These are phyloP conservation scores for Serendipita sp. DNA, from an alignment of 768 basidiomycete genomes.

Conservation along the genomic window DNA sequence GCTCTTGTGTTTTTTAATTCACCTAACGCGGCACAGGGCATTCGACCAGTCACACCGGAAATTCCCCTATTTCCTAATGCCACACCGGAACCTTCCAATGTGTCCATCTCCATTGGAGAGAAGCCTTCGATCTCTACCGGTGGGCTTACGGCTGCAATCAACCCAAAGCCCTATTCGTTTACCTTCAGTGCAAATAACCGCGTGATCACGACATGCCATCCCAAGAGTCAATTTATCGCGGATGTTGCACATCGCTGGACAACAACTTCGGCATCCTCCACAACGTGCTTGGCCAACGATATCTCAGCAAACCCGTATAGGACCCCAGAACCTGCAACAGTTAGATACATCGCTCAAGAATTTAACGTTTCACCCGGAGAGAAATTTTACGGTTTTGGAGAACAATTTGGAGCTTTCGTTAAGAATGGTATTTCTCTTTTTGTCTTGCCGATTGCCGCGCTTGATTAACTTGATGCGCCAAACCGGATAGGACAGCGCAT, in stretches of 20 bases:
- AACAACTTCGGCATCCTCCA: conserved; percentile 24
- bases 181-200: conserved; percentile 20
- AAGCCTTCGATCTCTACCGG: conserved; percentile 27
- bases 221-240: conserved; percentile 12
- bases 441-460: neutral
- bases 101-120: conserved; percentile 20
- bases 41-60: conserved; percentile 23
- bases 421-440: conserved; percentile 37
- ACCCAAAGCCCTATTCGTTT: conserved; percentile 42
- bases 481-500: conserved; percentile 26
- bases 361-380: conserved; percentile 53
- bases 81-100: conserved; percentile 30
- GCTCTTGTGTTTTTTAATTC: conserved; percentile 26
- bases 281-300: conserved; percentile 39
- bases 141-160: conserved; percentile 37
- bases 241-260: conserved; percentile 18
- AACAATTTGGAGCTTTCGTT: conserved; percentile 57
- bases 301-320: conserved; percentile 41
- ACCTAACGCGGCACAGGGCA: conserved; percentile 13
- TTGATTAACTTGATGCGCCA: neutral
- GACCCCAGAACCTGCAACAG: conserved; percentile 25
- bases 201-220: conserved; percentile 11
- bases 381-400: conserved; percentile 56
- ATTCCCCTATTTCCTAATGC: conserved; percentile 50
- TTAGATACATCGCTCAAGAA: conserved; percentile 23